Percentiles rank a stretch among this genome's conserved stretches.
These are phyloP conservation scores for Dispira parvispora DNA, from an alignment of 192 early-diverging fungal genomes.

Conservation along the genomic window DNA sequence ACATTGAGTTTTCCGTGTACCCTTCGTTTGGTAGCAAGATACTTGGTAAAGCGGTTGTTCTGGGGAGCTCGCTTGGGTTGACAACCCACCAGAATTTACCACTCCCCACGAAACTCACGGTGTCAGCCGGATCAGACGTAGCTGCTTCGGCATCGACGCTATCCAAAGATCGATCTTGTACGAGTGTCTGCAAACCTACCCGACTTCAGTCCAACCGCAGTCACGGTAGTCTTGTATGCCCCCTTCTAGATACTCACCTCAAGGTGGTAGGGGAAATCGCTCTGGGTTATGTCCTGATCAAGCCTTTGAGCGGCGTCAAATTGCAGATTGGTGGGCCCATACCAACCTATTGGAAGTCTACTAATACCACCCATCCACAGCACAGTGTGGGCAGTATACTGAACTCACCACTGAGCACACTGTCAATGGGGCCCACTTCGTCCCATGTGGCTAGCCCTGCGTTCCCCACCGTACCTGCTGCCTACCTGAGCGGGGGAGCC, in stretches of 20 bases:
- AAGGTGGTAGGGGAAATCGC: slow-evolving; percentile 80
- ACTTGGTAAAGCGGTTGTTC: slow-evolving; percentile 71
- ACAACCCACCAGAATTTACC: neutral
- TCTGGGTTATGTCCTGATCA: slow-evolving; percentile 66
- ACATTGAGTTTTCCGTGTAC: slow-evolving; percentile 86
- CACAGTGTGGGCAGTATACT: neutral
- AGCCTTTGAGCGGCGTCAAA: slow-evolving; percentile 72
- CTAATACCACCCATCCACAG: slow-evolving; percentile 39
- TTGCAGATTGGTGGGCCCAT: slow-evolving; percentile 90
- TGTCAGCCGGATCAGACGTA: too few relatives aligned
- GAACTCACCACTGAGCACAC: neutral
- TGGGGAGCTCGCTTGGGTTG: slow-evolving; percentile 47
- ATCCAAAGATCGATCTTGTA: too few relatives aligned
- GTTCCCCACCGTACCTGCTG: neutral
- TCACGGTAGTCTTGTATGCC: slow-evolving; percentile 26
- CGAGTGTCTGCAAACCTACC: too few relatives aligned
- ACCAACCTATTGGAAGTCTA: slow-evolving; percentile 99
- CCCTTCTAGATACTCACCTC: slow-evolving; percentile 82
- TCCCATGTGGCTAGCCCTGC: neutral
- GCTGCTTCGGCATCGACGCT: too few relatives aligned
- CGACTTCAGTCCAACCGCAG: neutral
- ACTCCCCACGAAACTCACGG: too few relatives aligned
- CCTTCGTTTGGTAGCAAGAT: slow-evolving; percentile 94
- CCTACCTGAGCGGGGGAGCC: neutral
- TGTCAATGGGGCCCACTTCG: neutral